Base-by-base conservation (phyloP, 148 eudicot species). In the Rhododendron simsii region DNA sequence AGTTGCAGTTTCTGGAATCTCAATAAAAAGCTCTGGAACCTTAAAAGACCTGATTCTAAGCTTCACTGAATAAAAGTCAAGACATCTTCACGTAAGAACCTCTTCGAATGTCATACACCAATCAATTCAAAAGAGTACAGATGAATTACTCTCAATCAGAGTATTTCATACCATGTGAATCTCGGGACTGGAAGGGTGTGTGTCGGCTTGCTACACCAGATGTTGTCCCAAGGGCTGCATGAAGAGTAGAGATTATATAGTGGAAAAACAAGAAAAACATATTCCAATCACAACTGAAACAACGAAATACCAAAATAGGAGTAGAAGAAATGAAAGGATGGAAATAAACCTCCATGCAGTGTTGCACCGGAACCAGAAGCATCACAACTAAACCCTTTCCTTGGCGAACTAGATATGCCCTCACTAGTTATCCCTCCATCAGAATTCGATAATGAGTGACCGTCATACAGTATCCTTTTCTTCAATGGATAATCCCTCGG, bases 21-120 rank as follows among this genome's bases (percentile, higher is more conserved):
- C 99, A 87, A 97, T 89, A 73, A 93, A 93, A 83, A 97, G 93
- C 93, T 97, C 98, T 3, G 98, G 99, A 81, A 97, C 96, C 84
- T 92, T 90, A 51, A 97, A 97, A 37, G 99, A 97, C 91, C 91
- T 94, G 88, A 97, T 97, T 92, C 92, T 91, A 81, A 97, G 93
- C 90, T 94, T 97, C 90, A 95, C 99, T 97, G 98, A 86, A 88
- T 78, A 81, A 90, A 90, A 90, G 87, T 67, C 73, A 86, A 90
- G 86, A 92, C 71, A 92, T 85, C 89, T 75, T 84, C 86, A 78
- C 14, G 85, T 89, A 85, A 90, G 90, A 91, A 89, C 86, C 73
- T 83, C 89, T 82, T 81, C 45, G 33, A 73, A 84, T 84, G 82
- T 83, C 85, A 85, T 21, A 18, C 84, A 89, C 53, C 84, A 87